Conservation (phyloP, 805 yeast genomes). For the Starmerella floricola region DNA sequence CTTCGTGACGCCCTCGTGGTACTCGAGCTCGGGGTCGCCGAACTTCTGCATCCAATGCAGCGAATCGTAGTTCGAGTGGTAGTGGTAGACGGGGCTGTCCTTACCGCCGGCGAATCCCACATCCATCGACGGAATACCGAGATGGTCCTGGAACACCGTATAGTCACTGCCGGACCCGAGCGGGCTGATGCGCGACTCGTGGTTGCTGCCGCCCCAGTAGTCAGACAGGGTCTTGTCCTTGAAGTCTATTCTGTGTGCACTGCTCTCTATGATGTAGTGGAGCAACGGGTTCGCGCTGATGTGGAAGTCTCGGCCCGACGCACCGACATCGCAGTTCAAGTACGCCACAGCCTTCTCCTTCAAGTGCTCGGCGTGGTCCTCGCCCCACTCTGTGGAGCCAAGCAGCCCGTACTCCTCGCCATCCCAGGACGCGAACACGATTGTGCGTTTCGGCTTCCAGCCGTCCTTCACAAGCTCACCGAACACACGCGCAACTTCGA, state of each 20-base stretch:
- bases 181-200: conserved; percentile 32
- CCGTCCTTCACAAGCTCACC: conserved; percentile 41
- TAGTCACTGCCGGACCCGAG: conserved; percentile 65
- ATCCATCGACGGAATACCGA: conserved; percentile 40
- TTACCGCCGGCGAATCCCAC: conserved; percentile 39
- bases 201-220: conserved; percentile 25
- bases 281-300: conserved; percentile 51
- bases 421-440: conserved; percentile 67
- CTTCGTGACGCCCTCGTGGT: conserved; percentile 46
- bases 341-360: conserved; percentile 49
- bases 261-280: conserved; percentile 35
- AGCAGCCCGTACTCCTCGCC: conserved; percentile 62
- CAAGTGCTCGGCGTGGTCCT: conserved; percentile 39
- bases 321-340: conserved; percentile 57
- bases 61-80: conserved; percentile 66
- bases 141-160: conserved; percentile 34
- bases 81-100: conserved; percentile 52
- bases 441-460: conserved; percentile 64
- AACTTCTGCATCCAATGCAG: conserved; percentile 53
- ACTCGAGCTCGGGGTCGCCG: conserved; percentile 52
- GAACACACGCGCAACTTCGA: conserved; percentile 53
- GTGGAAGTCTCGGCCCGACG: conserved; percentile 41
- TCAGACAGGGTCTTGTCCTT: conserved; percentile 27
- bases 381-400: conserved; percentile 73
- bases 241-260: conserved; percentile 40